These are phyloP conservation scores for Penicillium paneum DNA, from an alignment of 2,329 filamentous ascomycete species.

Conservation along the genomic window DNA sequence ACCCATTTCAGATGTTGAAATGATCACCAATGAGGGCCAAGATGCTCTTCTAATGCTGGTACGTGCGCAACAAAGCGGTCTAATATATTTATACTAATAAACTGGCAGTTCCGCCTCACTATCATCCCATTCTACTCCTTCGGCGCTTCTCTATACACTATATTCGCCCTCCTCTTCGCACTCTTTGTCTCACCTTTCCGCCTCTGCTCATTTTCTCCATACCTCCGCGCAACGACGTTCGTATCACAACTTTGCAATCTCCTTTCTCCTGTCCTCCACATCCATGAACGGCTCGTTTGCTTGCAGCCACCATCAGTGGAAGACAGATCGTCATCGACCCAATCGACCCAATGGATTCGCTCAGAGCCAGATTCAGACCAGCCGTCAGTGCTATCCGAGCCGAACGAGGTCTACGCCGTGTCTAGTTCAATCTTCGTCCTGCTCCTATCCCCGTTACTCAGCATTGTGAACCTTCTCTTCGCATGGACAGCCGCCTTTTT, in stretches of 20 bases:
- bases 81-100: conserved; percentile 9
- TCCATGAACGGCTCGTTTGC: conserved; percentile 40
- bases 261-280: conserved; percentile 53
- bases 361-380: conserved; percentile 41
- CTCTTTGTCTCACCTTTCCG: conserved; percentile 53
- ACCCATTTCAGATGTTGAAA: conserved; percentile 24
- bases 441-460: conserved; percentile 55
- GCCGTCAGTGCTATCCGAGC: conserved; percentile 25
- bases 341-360: conserved; percentile 34
- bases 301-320: conserved; percentile 21
- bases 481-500: conserved; percentile 60
- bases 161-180: conserved; percentile 51
- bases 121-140: conserved; percentile 54
- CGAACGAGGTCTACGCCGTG: conserved; percentile 36
- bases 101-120: conserved; percentile 51
- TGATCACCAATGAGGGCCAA: conserved; percentile 29
- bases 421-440: conserved; percentile 51
- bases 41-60: conserved; percentile 49
- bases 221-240: conserved; percentile 46
- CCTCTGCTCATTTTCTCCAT: conserved; percentile 47
- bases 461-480: conserved; percentile 54
- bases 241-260: conserved; percentile 51
- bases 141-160: conserved; percentile 53
- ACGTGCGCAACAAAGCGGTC: conserved; percentile 6
- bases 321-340: conserved; percentile 26